Conservation (phyloP, 306 rosid species). For the Medicago arabica region DNA sequence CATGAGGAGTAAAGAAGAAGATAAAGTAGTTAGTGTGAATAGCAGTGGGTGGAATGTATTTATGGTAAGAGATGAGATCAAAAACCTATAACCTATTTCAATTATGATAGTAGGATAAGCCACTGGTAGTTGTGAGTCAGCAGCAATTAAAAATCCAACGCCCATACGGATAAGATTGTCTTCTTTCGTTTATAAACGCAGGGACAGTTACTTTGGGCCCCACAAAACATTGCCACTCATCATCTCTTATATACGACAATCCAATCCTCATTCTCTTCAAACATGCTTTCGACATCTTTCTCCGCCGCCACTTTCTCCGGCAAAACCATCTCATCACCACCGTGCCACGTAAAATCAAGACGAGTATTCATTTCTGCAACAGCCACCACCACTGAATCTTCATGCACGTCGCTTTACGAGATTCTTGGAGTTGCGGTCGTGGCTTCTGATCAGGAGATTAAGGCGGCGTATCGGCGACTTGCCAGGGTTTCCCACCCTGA, state of each 20-base stretch:
- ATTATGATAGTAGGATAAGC: not conserved
- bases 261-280: not conserved
- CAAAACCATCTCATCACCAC: not conserved
- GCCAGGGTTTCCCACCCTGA: slow-evolving; percentile 81
- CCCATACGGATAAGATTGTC: slow-evolving; percentile 1
- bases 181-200: not conserved
- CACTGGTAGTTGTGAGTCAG: not conserved
- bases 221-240: not conserved
- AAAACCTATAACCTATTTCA: not conserved
- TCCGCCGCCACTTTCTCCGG: not conserved
- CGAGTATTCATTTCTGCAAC: slow-evolving; percentile 29
- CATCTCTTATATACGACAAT: not conserved
- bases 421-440: slow-evolving; percentile 62
- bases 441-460: slow-evolving; percentile 73
- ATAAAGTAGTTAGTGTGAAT: too few species aligned
- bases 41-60: not conserved
- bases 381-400: slow-evolving; percentile 31
- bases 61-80: not conserved
- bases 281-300: slow-evolving; percentile 13
- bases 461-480: slow-evolving; percentile 72
- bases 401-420: slow-evolving; percentile 63
- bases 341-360: slow-evolving; percentile 7
- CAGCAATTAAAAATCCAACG: slow-evolving; percentile 2
- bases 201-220: not conserved
- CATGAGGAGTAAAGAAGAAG: too few species aligned